Evolutionary conservation across 73 alveolate species (phyloP), one percentile per base, ranked within the genome.

Genomic region (Symbiodinium natans): DNA sequence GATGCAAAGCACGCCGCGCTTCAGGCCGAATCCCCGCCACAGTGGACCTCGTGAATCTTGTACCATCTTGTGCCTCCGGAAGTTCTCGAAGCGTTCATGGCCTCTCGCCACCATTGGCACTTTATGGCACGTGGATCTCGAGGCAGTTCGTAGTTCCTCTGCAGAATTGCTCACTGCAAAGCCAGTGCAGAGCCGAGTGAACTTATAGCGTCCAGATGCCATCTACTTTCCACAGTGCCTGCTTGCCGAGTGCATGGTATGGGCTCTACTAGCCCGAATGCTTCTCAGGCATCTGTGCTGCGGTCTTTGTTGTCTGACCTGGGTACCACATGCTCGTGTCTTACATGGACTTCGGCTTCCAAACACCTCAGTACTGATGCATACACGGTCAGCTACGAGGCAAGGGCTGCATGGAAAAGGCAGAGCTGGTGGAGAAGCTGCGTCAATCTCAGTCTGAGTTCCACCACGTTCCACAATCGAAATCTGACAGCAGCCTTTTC

Each of bases 251-350:
- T 21, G 33, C 13, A 68, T 31, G 40, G 5, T 8, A 68, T 68
- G 38, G 40, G 40, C 40, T 54, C 29, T 13, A 54, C 13, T 54
- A 15, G 13, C 74, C 29, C 74, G 29, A 15, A 54, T 15, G 29
- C 21, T 54, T 21, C 74, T 38, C 56, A 82, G 90, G 93, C 71
- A 42, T 31, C 80, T 6, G 93, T 74, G 41, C 71, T 86, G 82
- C 34, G 93, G 83, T 42, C 93, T 29, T 86, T 86, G 93, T 56
- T 86, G 83, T n/a, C 52, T 41, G 93, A 86, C 36, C 82, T 86
- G 83, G 83, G 93, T 6, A 41, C 82, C 8, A 31, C 93, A 10
- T 86, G 93, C 71, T 52, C 71, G 71, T 8, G 1, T 29, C 71
- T 52, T 29, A 52, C n/a, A 23, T 8, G 31, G 71, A 43, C 56